Evolutionary conservation across 1,284 basidiomycete genomes (phyloP).

Genomic region (Coniophora puteana): DNA sequence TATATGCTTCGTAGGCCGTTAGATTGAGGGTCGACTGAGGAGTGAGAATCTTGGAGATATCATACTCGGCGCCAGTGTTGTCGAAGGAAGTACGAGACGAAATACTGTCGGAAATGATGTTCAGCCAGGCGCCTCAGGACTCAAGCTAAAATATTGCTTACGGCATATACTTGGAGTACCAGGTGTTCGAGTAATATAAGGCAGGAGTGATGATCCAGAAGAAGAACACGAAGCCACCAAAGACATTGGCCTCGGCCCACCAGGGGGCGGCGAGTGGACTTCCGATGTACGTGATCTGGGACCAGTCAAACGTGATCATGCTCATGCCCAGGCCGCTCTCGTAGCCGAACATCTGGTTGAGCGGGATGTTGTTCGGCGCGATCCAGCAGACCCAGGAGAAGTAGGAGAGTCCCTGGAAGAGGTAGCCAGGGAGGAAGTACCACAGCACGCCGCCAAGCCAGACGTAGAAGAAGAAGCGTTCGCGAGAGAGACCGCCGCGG

Average conservation of each 20-base stretch:
- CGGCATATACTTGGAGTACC: constrained; percentile 19
- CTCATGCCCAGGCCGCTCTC: constrained; percentile 8
- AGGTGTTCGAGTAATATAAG: constrained; percentile 85
- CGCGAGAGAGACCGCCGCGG: constrained; percentile 33
- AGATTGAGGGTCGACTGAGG: constrained; percentile 43
- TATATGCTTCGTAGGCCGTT: constrained; percentile 56
- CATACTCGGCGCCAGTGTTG: constrained; percentile 49
- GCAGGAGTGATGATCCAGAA: constrained; percentile 85
- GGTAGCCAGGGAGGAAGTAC: constrained; percentile 49
- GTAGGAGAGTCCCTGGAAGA: constrained; percentile 36
- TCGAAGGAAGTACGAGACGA: constrained; percentile 26
- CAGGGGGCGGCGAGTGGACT: constrained; percentile 46
- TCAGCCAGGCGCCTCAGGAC: constrained; percentile 23
- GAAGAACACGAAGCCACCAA: constrained; percentile 67
- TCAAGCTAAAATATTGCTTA: neutral
- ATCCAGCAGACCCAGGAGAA: constrained; percentile 67
- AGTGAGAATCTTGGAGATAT: constrained; percentile 50
- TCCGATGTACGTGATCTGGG: constrained; percentile 9
- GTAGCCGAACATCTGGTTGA: constrained; percentile 36
- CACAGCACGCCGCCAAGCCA: constrained; percentile 34
- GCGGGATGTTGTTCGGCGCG: constrained; percentile 43
- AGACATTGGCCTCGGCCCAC: constrained; percentile 26
- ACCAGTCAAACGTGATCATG: constrained; percentile 9
- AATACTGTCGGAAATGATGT: constrained; percentile 40
- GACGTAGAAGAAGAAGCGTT: constrained; percentile 34